Conservation (phyloP, 768 basidiomycete species). For the Tricholomella constricta region DNA sequence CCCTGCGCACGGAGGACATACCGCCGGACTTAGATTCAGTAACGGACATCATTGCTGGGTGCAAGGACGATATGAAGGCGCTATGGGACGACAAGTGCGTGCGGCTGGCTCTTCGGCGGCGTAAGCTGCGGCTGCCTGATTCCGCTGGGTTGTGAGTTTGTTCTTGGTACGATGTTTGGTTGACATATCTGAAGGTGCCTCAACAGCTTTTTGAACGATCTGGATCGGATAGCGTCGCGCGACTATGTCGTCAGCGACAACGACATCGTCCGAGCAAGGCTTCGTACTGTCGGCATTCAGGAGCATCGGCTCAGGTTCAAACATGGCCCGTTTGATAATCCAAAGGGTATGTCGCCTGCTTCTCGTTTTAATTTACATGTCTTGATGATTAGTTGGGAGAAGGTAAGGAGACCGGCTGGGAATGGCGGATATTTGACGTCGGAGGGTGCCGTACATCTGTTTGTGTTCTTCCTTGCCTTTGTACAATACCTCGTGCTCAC, state of each 20-base stretch:
- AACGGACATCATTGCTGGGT: constrained; percentile 56
- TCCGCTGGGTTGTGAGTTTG: constrained; percentile 64
- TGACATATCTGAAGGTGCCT: background rate
- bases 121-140: constrained; percentile 56
- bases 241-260: constrained; percentile 70
- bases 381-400: constrained; percentile 12
- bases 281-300: constrained; percentile 73
- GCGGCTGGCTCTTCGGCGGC: constrained; percentile 46
- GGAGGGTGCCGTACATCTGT: constrained; percentile 73
- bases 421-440: constrained; percentile 79
- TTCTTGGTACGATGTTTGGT: constrained; percentile 2
- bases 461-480: constrained; percentile 20
- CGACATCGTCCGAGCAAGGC: constrained; percentile 70
- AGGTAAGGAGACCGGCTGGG: constrained; percentile 42
- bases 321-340: constrained; percentile 40
- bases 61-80: constrained; percentile 62
- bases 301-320: constrained; percentile 58
- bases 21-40: constrained; percentile 37
- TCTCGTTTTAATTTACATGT: background rate
- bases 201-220: constrained; percentile 67
- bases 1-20: constrained; percentile 1
- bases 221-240: constrained; percentile 62
- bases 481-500: constrained; percentile 9
- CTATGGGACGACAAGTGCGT: constrained; percentile 65
- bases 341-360: constrained; percentile 26